Evolutionary conservation across 1,284 basidiomycete genomes (phyloP).

Genomic region (Cutaneotrichosporon spelunceum): DNA sequence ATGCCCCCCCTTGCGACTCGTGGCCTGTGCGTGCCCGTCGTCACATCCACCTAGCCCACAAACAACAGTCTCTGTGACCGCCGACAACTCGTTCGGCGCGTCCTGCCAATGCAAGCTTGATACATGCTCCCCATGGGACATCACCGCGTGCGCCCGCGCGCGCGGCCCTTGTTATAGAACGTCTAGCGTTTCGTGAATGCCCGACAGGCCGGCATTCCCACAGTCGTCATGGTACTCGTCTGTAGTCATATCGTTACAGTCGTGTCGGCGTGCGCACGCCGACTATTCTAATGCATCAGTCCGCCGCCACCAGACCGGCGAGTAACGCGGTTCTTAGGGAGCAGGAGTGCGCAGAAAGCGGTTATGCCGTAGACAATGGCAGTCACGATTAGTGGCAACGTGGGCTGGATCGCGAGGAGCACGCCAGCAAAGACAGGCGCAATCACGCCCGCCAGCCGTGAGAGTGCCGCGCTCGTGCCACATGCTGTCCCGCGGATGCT

Average conservation of each 20-base stretch:
- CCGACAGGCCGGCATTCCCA: neutral
- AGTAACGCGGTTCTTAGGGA: slow-evolving; percentile 45
- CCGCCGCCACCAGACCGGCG: neutral
- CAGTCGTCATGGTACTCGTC: neutral
- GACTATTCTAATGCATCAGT: slow-evolving; percentile 4
- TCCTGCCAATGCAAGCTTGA: neutral
- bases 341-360: slow-evolving; percentile 63
- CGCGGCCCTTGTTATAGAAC: neutral
- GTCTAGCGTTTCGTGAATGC: neutral
- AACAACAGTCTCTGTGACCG: neutral
- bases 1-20: neutral
- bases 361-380: slow-evolving; percentile 67
- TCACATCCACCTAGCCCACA: neutral
- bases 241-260: neutral
- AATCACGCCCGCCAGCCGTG: slow-evolving; percentile 86
- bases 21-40: neutral
- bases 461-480: slow-evolving; percentile 84
- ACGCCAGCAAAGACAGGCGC: slow-evolving; percentile 79
- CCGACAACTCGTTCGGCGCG: neutral
- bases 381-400: slow-evolving; percentile 75
- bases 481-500: slow-evolving; percentile 82
- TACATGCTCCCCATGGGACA: neutral
- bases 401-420: slow-evolving; percentile 67
- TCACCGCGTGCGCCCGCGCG: neutral
- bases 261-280: neutral